Evolutionary conservation across 2,329 filamentous ascomycete species (phyloP).

Genomic region (Nemania sp.): DNA sequence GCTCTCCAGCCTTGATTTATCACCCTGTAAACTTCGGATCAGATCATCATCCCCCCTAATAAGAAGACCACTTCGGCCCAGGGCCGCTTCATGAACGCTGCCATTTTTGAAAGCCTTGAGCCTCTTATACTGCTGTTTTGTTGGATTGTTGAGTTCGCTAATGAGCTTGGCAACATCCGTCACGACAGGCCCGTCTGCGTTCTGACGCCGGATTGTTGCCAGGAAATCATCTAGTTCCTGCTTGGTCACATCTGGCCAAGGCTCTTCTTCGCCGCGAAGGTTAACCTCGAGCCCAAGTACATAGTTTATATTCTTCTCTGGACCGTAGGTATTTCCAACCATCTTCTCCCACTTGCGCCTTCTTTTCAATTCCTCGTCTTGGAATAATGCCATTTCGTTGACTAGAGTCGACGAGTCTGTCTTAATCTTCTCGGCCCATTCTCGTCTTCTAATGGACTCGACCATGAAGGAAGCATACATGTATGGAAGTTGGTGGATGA

Average conservation of each 20-base stretch:
- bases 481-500: conserved; percentile 85
- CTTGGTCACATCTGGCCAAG: conserved; percentile 82
- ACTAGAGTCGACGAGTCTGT: conserved; percentile 87
- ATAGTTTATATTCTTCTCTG: conserved; percentile 74
- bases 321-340: conserved; percentile 79
- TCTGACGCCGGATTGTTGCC: conserved; percentile 71
- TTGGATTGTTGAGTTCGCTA: conserved; percentile 82
- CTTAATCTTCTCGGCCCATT: conserved; percentile 93
- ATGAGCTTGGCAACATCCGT: conserved; percentile 81
- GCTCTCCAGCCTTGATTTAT: conserved; percentile 80
- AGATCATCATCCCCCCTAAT: conserved; percentile 90
- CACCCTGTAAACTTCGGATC: conserved; percentile 80
- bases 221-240: conserved; percentile 83
- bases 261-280: conserved; percentile 79
- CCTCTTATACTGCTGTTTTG: conserved; percentile 85
- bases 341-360: conserved; percentile 91
- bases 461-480: conserved; percentile 91
- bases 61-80: conserved; percentile 87
- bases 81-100: conserved; percentile 88
- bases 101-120: conserved; percentile 97
- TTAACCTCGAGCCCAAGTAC: conserved; percentile 87
- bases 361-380: conserved; percentile 91
- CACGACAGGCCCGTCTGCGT: conserved; percentile 73
- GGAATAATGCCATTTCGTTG: conserved; percentile 91
- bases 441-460: conserved; percentile 85